Evolutionary conservation across 1,139 yeast genomes (phyloP).

Genomic region (Lodderomyces parapsilosis): DNA sequence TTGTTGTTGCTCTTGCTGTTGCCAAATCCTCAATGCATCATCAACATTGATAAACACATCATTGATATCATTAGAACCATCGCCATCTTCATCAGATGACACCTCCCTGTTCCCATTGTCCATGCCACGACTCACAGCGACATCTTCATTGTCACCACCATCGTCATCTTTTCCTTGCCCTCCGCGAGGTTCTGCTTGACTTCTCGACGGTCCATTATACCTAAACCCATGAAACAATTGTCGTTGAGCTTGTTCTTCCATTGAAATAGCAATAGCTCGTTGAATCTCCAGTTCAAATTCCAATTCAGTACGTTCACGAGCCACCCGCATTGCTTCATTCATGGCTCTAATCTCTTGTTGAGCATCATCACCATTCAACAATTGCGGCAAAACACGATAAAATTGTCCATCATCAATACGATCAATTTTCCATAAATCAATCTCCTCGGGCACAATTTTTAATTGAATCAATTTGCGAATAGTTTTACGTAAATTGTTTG

Average conservation of each 20-base stretch:
- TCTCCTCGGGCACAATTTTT: constrained; percentile 31
- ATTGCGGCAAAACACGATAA: constrained; percentile 32
- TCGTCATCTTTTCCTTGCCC: constrained; percentile 3
- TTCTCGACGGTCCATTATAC: constrained; percentile 9
- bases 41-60: constrained; percentile 15
- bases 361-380: constrained; percentile 15
- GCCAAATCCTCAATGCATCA: constrained; percentile 8
- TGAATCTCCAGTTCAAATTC: constrained; percentile 11
- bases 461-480: constrained; percentile 28
- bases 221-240: constrained; percentile 12
- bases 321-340: constrained; percentile 4
- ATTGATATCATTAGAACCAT: neutral
- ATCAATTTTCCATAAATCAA: constrained; percentile 38
- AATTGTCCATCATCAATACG: constrained; percentile 39
- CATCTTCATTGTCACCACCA: neutral
- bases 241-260: constrained; percentile 12
- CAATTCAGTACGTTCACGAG: constrained; percentile 7
- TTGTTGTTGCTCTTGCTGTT: constrained; percentile 4
- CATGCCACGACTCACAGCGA: constrained; percentile 1
- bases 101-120: neutral
- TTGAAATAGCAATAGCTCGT: constrained; percentile 12
- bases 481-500: constrained; percentile 23
- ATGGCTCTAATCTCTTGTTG: constrained; percentile 4
- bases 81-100: neutral
- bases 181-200: no score